Base-by-base conservation (phyloP, 441 rosid genomes). In the Iberis amara region DNA sequence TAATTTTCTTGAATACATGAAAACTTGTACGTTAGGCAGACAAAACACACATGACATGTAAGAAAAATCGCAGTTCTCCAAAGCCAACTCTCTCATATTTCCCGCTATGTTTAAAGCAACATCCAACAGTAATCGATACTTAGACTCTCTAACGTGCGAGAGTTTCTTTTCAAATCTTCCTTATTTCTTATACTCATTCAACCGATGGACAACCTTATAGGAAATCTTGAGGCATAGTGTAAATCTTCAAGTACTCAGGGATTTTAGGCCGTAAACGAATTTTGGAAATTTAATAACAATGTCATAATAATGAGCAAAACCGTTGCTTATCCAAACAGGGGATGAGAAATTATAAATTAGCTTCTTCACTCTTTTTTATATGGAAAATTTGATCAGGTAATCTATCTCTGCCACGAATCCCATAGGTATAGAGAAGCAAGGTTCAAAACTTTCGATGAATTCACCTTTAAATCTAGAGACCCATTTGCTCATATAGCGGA, bases 1-100 rank as follows among this genome's bases (percentile, higher is more conserved):
- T 6, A 64, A 4, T 1, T 21, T 6, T 1, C 90, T 80, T 1
- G 60, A 55, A 41, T 68, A 78, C 65, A 76, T 78, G 6, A 78
- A 58, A 30, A 40, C 14, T 4, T 47, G 55, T 12, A 74, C 13
- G 4, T 47, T 51, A 2, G 78, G 74, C 8, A 69, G 69, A 1
- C 56, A 59, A 27, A 76, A 38, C 1, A 6, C 8, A 26, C 11
- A 35, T n/a, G 13, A 23, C 43, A 8, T 24, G 7, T 6, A 6
- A 7, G 1, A 1, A 2, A 77, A 64, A 4, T 62, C n/a, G 23
- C 83, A 82, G 3, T 65, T 44, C 8, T 72, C 62, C n/a, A n/a
- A n/a, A 3, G 46, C 49, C 37, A n/a, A n/a, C 0, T 21, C 63
- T 38, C 50, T 63, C 3, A 79, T 53, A 7, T 55, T 21, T 2